Evolutionary conservation across 2,329 filamentous ascomycete genomes (phyloP).

Genomic region (Amphichorda felina): DNA sequence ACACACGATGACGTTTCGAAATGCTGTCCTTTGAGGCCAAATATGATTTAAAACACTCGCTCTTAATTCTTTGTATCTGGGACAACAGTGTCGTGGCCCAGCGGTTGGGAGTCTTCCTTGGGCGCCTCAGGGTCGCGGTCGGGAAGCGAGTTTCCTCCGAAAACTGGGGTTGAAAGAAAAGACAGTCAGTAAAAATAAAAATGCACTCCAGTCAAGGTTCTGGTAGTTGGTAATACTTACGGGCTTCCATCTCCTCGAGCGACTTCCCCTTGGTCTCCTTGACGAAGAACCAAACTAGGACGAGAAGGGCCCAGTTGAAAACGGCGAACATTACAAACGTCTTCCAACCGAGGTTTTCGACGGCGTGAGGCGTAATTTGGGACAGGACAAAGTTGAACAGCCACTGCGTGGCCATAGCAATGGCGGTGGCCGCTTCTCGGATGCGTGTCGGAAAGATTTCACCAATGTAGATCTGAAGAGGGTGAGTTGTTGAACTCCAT

Average conservation of each 20-base stretch:
- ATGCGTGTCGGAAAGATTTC: conserved; percentile 39
- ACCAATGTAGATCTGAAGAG: conserved; percentile 33
- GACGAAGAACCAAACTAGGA: conserved; percentile 29
- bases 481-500: no score
- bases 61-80: no score
- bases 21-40: no score
- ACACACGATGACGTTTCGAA: no score
- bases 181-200: neutral
- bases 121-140: neutral
- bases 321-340: conserved; percentile 37
- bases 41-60: no score
- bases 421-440: conserved; percentile 34
- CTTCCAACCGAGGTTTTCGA: conserved; percentile 31
- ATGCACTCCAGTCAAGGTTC: no score
- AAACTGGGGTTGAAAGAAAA: neutral
- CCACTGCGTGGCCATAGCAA: conserved; percentile 37
- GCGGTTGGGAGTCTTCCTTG: no score
- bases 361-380: conserved; percentile 33
- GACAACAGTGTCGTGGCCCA: no score
- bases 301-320: conserved; percentile 31
- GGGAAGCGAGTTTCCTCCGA: neutral
- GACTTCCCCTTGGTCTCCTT: conserved; percentile 29
- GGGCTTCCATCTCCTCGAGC: conserved; percentile 26
- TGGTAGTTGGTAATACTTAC: no score
- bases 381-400: conserved; percentile 38